Evolutionary conservation across 1,284 basidiomycete species (phyloP).

Genomic region (Puccinia horiana): DNA sequence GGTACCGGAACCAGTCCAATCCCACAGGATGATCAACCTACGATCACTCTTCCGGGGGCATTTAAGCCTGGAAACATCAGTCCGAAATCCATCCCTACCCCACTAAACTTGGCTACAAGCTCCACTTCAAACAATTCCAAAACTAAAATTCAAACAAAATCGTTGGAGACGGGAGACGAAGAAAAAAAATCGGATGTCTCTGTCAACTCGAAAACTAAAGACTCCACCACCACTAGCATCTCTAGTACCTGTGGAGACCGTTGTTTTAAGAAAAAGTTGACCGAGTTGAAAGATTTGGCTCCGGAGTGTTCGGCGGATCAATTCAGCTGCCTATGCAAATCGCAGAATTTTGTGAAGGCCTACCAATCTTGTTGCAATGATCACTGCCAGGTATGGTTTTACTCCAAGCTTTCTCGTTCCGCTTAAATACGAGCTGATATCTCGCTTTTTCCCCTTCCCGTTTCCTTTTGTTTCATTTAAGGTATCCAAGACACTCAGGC

Average conservation of each 20-base stretch:
- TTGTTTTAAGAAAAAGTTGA: constrained; percentile 32
- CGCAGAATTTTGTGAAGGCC: constrained; percentile 20
- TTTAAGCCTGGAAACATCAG: constrained; percentile 41
- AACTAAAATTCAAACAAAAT: neutral
- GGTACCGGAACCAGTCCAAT: constrained; percentile 1
- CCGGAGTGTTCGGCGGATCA: constrained; percentile 29
- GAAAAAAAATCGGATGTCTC: neutral
- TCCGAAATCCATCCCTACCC: constrained; percentile 23
- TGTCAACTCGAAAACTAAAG: neutral
- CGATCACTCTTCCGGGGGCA: constrained; percentile 24
- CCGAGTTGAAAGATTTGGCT: constrained; percentile 14
- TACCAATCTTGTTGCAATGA: constrained; percentile 38
- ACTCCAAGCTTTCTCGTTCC: neutral
- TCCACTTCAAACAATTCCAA: constrained; percentile 14
- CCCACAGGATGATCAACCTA: constrained; percentile 25
- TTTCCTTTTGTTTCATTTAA: neutral
- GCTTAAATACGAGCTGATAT: neutral
- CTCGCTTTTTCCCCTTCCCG: neutral
- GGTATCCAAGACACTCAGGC: constrained; percentile 4
- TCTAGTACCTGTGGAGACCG: constrained; percentile 11
- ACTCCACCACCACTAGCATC: no score
- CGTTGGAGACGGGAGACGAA: neutral
- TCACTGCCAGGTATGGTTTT: constrained; percentile 20
- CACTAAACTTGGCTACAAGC: neutral
- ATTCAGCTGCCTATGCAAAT: constrained; percentile 18